A percentile compares a stretch with the other conserved stretches of the same genome.
These are phyloP conservation scores for Amanita exitialis DNA, from an alignment of 768 basidiomycete species.

Conservation along the genomic window DNA sequence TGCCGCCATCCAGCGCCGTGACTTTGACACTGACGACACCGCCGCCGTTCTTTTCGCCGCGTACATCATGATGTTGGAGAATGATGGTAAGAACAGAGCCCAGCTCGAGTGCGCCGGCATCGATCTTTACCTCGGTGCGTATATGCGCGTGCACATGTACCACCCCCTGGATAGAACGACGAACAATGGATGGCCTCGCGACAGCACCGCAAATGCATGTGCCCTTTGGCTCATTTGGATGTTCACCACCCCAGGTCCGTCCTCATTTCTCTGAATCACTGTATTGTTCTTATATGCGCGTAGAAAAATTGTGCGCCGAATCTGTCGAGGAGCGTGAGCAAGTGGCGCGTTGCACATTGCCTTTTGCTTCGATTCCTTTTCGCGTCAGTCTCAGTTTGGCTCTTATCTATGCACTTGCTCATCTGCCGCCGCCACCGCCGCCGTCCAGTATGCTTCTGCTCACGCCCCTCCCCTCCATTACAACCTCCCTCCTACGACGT, in stretches of 20 bases:
- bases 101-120: constrained; percentile 48
- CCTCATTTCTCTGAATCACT: background rate
- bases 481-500: constrained; percentile 33
- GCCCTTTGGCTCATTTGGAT: constrained; percentile 61
- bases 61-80: constrained; percentile 51
- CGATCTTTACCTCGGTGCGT: constrained; percentile 32
- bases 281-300: constrained; percentile 1
- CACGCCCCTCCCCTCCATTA: constrained; percentile 57
- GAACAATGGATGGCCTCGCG: constrained; percentile 47
- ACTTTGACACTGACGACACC: constrained; percentile 18
- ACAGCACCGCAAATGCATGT: constrained; percentile 36
- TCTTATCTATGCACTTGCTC: constrained; percentile 7
- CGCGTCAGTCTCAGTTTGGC: constrained; percentile 22
- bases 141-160: constrained; percentile 38
- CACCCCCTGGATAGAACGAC: constrained; percentile 15
- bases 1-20: constrained; percentile 22
- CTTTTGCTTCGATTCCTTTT: constrained; percentile 32
- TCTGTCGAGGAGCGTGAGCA: constrained; percentile 14
- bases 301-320: constrained; percentile 21
- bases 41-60: constrained; percentile 31
- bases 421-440: too few species aligned
- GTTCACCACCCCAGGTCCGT: constrained; percentile 29
- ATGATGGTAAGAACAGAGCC: constrained; percentile 54
- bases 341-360: constrained; percentile 19
- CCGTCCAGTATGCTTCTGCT: constrained; percentile 39